These are phyloP conservation scores for Claviceps sp. DNA, from an alignment of 2,329 filamentous ascomycete genomes.

Conservation along the genomic window DNA sequence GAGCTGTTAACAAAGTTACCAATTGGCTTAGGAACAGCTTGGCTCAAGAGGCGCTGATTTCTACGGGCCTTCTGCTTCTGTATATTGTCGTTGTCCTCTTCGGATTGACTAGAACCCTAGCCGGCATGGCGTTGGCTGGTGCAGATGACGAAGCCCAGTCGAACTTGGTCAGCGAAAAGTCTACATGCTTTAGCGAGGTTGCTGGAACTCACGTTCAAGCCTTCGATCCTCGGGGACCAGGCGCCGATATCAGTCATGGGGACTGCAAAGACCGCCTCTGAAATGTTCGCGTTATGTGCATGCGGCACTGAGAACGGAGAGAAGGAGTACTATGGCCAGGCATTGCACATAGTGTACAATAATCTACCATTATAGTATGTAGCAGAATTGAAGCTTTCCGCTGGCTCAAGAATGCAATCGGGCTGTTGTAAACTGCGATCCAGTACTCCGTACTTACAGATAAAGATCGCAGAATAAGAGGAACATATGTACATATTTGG, in stretches of 20 bases:
- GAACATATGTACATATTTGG: no score
- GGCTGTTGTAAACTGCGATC: no score
- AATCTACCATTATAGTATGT: no score
- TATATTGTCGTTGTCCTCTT: conserved; percentile 68
- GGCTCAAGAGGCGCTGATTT: conserved; percentile 66
- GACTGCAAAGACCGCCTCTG: neutral
- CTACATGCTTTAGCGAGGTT: neutral
- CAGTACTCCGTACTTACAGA: no score
- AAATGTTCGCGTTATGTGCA: neutral
- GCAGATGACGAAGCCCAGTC: conserved; percentile 32
- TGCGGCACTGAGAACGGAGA: neutral
- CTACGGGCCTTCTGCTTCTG: conserved; percentile 56
- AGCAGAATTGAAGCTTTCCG: no score
- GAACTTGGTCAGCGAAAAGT: neutral
- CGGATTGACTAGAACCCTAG: conserved; percentile 54
- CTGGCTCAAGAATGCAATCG: neutral
- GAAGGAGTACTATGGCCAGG: neutral
- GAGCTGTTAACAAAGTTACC: conserved; percentile 58
- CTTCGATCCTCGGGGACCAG: neutral
- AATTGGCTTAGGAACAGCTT: conserved; percentile 54
- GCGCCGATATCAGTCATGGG: neutral
- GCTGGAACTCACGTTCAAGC: neutral
- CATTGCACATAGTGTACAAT: no score
- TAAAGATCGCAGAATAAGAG: no score
- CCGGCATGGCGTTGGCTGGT: conserved; percentile 45